phyloP scores from a whole-genome alignment of 768 basidiomycete species.

The Lentinus tigrinus region DNA sequence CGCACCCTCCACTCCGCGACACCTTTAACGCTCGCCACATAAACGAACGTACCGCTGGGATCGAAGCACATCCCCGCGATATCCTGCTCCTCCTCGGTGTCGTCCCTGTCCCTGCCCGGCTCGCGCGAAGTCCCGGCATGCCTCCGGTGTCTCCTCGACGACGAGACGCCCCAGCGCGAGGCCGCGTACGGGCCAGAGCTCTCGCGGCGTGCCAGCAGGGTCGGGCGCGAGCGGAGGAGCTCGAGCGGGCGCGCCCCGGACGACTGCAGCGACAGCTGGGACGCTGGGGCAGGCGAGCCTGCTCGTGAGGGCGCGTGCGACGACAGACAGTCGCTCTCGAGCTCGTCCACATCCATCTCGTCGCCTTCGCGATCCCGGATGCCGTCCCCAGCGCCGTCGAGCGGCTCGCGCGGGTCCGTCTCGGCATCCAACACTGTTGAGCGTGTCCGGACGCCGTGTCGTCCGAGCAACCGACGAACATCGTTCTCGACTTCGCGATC shows the following conservation, averaged over 20 bases:
- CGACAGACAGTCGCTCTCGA: constrained; percentile 51
- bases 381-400: constrained; percentile 21
- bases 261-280: constrained; percentile 18
- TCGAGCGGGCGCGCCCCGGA: constrained; percentile 18
- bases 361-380: constrained; percentile 28
- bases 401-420: constrained; percentile 12
- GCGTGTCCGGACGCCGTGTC: constrained; percentile 43
- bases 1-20: constrained; percentile 78
- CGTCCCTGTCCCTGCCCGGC: constrained; percentile 1
- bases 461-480: constrained; percentile 52
- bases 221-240: constrained; percentile 19
- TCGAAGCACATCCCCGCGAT: constrained; percentile 76
- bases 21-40: constrained; percentile 62
- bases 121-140: not conserved
- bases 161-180: constrained; percentile 11
- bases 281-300: constrained; percentile 36
- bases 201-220: constrained; percentile 24
- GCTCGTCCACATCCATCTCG: constrained; percentile 46
- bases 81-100: constrained; percentile 42
- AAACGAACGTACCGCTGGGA: constrained; percentile 63
- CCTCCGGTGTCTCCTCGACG: not conserved
- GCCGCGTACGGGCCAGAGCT: constrained; percentile 22
- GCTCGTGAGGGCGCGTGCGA: constrained; percentile 48
- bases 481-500: constrained; percentile 56
- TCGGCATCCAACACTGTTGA: constrained; percentile 4